phyloP scores from a whole-genome alignment of 2,329 filamentous ascomycete genomes.

The Aspergillus fumigatus region DNA sequence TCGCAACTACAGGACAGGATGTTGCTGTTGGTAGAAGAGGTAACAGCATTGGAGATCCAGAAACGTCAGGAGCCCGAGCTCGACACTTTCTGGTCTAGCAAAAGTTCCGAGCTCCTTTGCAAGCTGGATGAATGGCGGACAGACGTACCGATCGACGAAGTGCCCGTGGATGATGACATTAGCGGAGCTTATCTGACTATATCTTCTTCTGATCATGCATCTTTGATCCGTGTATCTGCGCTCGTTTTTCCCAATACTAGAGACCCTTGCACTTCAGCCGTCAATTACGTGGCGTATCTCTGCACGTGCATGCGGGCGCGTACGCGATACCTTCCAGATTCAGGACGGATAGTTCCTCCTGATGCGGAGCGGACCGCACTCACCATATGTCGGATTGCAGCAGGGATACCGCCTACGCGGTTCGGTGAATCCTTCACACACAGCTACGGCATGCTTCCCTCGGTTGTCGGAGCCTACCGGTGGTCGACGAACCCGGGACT shows the following conservation, averaged over 20 bases:
- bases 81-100: neutral
- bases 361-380: constrained; percentile 8
- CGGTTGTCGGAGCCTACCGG: constrained; percentile 11
- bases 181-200: constrained; percentile 5
- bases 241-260: constrained; percentile 7
- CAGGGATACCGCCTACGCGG: constrained; percentile 2
- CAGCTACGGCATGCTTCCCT: constrained; percentile 10
- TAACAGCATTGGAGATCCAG: constrained; percentile 8
- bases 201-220: neutral
- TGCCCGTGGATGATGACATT: constrained; percentile 6
- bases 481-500: constrained; percentile 9
- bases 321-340: constrained; percentile 5
- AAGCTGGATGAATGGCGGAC: constrained; percentile 4
- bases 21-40: constrained; percentile 8
- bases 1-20: constrained; percentile 6
- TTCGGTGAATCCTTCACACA: constrained; percentile 11
- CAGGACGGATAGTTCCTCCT: constrained; percentile 6
- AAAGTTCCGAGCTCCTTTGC: constrained; percentile 2
- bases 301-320: constrained; percentile 9
- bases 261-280: constrained; percentile 8
- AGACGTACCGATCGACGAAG: constrained; percentile 2
- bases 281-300: constrained; percentile 12
- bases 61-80: constrained; percentile 9
- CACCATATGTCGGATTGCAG: constrained; percentile 10
- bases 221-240: constrained; percentile 4